Base-by-base conservation (phyloP, 192 early-diverging fungal species). In the Tieghemiomyces parasiticus region DNA sequence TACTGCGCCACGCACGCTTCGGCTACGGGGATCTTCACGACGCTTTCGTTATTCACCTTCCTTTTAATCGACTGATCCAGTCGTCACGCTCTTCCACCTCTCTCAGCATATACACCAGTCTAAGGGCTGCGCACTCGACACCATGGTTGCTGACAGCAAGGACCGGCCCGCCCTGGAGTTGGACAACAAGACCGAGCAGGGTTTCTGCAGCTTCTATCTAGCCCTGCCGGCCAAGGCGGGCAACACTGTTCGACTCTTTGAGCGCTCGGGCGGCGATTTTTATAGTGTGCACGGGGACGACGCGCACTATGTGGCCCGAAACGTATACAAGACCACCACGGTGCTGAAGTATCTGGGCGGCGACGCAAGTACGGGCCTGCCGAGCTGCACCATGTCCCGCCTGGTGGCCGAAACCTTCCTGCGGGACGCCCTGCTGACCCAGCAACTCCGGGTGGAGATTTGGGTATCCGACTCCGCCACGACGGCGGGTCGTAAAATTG, bases 261-360 rank as follows among this genome's bases (percentile, higher is more conserved):
- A 75, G 65, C 62, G 73, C 28, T 65, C 64, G 25, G 64, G 58
- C 52, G 76, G 76, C 30, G 80, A 87, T 35, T 95, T 87, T 71
- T 97, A 93, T 67, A 90, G 82, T 45, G 82, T 90, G 0, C 92
- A 94, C 60, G 93, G 89, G 9, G 78, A 84, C 14, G 90, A 98
- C 65, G 93, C 95, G 0, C 68, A 82, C n/a, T 89, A 82, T 66
- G 78, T 93, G 34, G 93, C 95, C 8, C 76, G 86, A 32, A 65
- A 71, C 25, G 81, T 98, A 10, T 95, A 90, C 80, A 91, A 95
- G 58, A 95, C 95, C 6, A 77, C 85, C 12, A 83, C 92, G 0
- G 92, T 92, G 24, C 76, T 98, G 68, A 95, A 95, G 66, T 84
- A 91, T 62, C 79, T 88, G 60, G 90, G 86, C 31, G 84, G 83